Evolutionary conservation across 2,329 filamentous ascomycete genomes (phyloP), one percentile per base, ranked within the genome.

Genomic region (Dothideomycetes sp.): DNA sequence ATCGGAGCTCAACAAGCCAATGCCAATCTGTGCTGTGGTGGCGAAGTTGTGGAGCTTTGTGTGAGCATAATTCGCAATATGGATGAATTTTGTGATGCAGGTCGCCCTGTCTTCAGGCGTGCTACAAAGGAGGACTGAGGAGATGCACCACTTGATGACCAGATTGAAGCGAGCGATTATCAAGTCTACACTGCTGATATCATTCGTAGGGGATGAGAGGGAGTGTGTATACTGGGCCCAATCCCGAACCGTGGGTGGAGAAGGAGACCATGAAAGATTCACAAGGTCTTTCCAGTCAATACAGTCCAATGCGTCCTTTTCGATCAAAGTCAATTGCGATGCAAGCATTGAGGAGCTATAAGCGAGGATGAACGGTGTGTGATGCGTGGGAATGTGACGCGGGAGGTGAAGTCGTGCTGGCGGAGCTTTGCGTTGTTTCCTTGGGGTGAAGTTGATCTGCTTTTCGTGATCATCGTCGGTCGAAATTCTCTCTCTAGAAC

Each of bases 281-380:
- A 89, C 84, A 10, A 91, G 68, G 49, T 91, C 84, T 55, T 83
- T 86, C 84, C 84, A 91, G 60, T 89, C 84, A 46, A 91, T 83
- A 57, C 89, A 84, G 49, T 86, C 84, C 16, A 91, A 66, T 1
- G 84, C 84, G 54, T 89, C 84, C 57, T 89, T 88, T 54, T 91
- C 84, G 34, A 91, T 84, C 24, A 91, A 70, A 0, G 84, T 89
- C 49, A 91, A 84, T 51, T 91, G 84, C 57, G 88, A 81, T 3
- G 84, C 84, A 18, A 91, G 69, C 3, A 81, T 66, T 49, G 85
- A 78, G 4, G 84, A 86, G 51, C 87, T 82, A 49, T 87, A 88
- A 0, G 82, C 82, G 17, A 91, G 67, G 41, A 87, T 79, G 57
- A 91, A 91, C 0, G 84, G 84, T 27, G 89, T 60, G 57, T 91